phyloP scores from a whole-genome alignment of 1,139 yeast species.

The Kodamaea suecica region DNA sequence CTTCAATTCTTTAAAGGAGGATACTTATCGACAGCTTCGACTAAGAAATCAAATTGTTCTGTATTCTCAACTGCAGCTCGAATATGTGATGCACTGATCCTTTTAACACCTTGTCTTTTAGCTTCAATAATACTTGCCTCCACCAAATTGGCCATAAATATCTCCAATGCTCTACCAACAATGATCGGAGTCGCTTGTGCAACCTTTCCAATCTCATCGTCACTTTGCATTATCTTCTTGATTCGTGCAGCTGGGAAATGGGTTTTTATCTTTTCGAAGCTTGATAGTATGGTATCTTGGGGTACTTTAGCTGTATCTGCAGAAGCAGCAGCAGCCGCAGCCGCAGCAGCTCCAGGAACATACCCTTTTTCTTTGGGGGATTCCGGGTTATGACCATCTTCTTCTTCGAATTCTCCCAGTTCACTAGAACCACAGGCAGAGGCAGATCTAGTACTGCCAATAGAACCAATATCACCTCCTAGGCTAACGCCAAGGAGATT shows the following conservation, averaged over 20 bases:
- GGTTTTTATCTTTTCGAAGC: conserved; percentile 67
- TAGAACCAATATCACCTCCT: too few relatives aligned
- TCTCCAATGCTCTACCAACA: conserved; percentile 90
- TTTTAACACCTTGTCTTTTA: conserved; percentile 67
- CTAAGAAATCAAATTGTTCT: conserved; percentile 89
- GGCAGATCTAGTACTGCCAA: too few relatives aligned
- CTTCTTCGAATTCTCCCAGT: conserved; percentile 2
- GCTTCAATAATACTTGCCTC: conserved; percentile 83
- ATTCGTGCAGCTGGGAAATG: conserved; percentile 97
- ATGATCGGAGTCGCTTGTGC: conserved; percentile 98
- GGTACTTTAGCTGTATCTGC: conserved; percentile 14
- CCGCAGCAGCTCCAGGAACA: conserved; percentile 1
- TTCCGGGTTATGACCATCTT: background rate
- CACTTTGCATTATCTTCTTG: conserved; percentile 95
- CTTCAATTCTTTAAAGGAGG: conserved; percentile 35
- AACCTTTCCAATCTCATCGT: conserved; percentile 96
- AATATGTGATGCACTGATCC: conserved; percentile 81
- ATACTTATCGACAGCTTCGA: conserved; percentile 67
- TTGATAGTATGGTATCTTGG: conserved; percentile 29
- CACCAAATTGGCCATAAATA: conserved; percentile 85
- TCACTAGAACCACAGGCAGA: background rate
- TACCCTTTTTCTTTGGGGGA: background rate
- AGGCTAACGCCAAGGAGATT: too few relatives aligned
- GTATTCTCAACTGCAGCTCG: conserved; percentile 80
- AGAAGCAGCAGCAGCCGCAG: conserved; percentile 4